phyloP scores from a whole-genome alignment of 2,329 filamentous ascomycete species.

The Didymella exigua region DNA sequence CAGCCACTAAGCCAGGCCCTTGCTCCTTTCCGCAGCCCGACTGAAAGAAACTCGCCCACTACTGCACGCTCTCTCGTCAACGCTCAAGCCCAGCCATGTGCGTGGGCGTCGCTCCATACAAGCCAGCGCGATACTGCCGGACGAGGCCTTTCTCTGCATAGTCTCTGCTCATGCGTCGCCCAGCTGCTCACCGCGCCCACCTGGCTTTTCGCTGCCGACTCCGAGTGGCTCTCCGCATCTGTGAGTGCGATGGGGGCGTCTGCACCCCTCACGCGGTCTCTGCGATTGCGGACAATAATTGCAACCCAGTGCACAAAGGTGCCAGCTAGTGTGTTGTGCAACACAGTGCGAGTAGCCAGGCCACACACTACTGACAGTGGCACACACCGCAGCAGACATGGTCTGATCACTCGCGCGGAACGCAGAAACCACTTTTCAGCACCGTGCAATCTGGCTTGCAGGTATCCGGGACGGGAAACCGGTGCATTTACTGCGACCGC shows the following conservation, averaged over 20 bases:
- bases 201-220: neutral
- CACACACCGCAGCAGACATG: constrained; percentile 25
- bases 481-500: constrained; percentile 3
- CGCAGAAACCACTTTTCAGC: constrained; percentile 11
- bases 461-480: constrained; percentile 9
- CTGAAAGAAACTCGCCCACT: constrained; percentile 2
- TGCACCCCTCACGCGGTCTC: constrained; percentile 8
- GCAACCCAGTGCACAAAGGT: constrained; percentile 7
- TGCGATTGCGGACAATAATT: constrained; percentile 1
- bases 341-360: constrained; percentile 19
- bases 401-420: constrained; percentile 21
- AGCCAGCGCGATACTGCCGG: neutral
- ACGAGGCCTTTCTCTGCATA: constrained; percentile 1
- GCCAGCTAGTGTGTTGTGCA: constrained; percentile 19
- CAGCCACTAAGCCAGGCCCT: constrained; percentile 5
- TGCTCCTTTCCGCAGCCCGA: constrained; percentile 6
- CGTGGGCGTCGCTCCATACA: neutral
- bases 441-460: constrained; percentile 15
- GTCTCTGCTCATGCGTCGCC: constrained; percentile 6
- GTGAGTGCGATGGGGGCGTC: neutral
- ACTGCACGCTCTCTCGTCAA: constrained; percentile 11
- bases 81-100: constrained; percentile 14
- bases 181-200: neutral
- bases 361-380: too few species aligned
- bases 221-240: neutral